Evolutionary conservation across 2,329 filamentous ascomycete genomes (phyloP).

Genomic region (Chaetomiaceae sp.): DNA sequence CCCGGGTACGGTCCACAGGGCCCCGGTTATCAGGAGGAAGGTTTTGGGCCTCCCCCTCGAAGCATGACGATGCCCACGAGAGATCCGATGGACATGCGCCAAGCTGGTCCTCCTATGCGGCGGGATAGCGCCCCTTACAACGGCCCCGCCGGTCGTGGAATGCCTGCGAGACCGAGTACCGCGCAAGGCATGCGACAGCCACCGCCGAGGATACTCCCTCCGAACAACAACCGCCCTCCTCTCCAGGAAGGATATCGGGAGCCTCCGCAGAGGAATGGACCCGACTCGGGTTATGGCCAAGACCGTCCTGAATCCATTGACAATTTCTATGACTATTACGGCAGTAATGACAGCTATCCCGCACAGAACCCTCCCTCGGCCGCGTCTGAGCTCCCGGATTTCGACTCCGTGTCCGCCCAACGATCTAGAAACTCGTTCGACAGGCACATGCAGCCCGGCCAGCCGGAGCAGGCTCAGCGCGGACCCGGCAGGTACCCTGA

Average conservation of each 20-base stretch:
- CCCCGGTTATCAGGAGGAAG: constrained; percentile 36
- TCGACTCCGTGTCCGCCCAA: constrained; percentile 38
- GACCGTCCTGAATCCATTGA: constrained; percentile 40
- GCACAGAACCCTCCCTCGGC: constrained; percentile 28
- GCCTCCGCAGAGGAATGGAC: constrained; percentile 31
- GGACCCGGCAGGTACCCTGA: constrained; percentile 50
- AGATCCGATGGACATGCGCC: constrained; percentile 39
- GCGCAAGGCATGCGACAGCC: constrained; percentile 49
- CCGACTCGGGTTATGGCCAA: constrained; percentile 37
- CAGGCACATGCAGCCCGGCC: constrained; percentile 40
- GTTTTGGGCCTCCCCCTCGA: constrained; percentile 49
- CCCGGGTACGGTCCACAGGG: constrained; percentile 26
- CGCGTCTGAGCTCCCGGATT: constrained; percentile 39
- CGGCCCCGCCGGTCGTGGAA: constrained; percentile 35
- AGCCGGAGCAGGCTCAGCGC: constrained; percentile 41
- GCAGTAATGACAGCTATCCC: constrained; percentile 33
- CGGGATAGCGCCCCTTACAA: constrained; percentile 46
- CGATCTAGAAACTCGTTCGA: constrained; percentile 44
- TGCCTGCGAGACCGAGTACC: constrained; percentile 53
- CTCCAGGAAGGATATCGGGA: constrained; percentile 32
- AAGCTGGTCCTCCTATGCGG: constrained; percentile 34
- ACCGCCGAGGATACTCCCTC: constrained; percentile 50
- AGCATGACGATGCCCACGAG: constrained; percentile 60
- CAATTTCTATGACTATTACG: constrained; percentile 56
- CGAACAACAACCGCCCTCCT: constrained; percentile 37